Conservation (phyloP, 1,284 basidiomycete genomes). For the Trichosporon sp. region DNA sequence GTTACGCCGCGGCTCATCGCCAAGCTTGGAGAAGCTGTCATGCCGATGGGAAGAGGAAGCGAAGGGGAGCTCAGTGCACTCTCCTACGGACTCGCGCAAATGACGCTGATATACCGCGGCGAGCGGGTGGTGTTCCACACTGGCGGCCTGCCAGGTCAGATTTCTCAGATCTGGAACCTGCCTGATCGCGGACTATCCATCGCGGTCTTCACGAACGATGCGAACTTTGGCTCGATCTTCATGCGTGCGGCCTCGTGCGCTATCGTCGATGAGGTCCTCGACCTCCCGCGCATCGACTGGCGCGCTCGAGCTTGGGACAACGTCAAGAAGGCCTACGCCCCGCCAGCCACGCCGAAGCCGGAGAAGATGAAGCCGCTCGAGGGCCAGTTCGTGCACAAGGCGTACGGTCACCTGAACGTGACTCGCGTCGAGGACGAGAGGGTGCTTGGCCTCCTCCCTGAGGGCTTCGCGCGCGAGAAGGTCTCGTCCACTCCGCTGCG, state of each 20-base stretch:
- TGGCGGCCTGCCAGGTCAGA: conserved; percentile 21
- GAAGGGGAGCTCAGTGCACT: neutral
- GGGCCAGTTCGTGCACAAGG: conserved; percentile 10
- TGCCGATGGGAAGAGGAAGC: neutral
- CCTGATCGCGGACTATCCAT: conserved; percentile 16
- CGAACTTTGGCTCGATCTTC: neutral
- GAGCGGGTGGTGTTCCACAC: conserved; percentile 18
- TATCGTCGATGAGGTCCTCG: conserved; percentile 24
- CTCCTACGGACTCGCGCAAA: conserved; percentile 21
- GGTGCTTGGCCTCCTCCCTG: neutral
- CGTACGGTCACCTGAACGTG: conserved; percentile 16
- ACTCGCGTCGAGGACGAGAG: neutral
- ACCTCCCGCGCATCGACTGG: conserved; percentile 12
- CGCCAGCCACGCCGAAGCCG: neutral
- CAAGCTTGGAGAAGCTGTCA: neutral
- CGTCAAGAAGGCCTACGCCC: neutral
- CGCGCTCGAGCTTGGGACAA: neutral
- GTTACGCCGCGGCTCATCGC: conserved; percentile 9
- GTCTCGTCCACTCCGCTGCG: conserved; percentile 11
- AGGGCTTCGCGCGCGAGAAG: neutral
- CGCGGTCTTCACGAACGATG: conserved; percentile 23
- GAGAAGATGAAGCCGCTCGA: neutral
- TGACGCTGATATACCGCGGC: conserved; percentile 12
- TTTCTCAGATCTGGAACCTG: conserved; percentile 12
- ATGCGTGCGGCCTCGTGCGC: conserved; percentile 8